phyloP scores from a whole-genome alignment of 2,329 filamentous ascomycete genomes.

The Geosmithia morbida region DNA sequence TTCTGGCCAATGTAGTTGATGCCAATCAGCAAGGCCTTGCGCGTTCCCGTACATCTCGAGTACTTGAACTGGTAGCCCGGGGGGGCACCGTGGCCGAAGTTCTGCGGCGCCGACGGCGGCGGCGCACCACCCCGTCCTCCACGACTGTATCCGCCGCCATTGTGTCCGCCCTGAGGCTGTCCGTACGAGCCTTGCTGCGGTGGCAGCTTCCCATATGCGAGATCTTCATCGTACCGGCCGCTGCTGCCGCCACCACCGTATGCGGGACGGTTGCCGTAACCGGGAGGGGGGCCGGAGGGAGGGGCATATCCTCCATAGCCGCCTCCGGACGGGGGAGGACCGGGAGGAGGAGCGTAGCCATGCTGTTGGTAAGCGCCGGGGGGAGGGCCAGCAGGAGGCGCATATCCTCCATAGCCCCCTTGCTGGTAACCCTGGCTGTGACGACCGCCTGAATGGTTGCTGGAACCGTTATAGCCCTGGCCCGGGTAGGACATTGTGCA shows the following conservation, averaged over 20 bases:
- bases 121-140: slow-evolving; percentile 17
- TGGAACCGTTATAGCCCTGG: slow-evolving; percentile 21
- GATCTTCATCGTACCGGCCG: slow-evolving; percentile 1
- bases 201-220: slow-evolving; percentile 4
- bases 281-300: background rate
- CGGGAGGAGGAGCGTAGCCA: slow-evolving; percentile 2
- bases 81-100: slow-evolving; percentile 55
- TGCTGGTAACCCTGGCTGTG: background rate
- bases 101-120: slow-evolving; percentile 34
- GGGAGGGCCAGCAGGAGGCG: slow-evolving; percentile 10
- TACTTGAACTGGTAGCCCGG: slow-evolving; percentile 60
- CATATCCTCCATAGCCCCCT: slow-evolving; percentile 7
- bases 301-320: background rate
- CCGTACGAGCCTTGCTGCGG: slow-evolving; percentile 6
- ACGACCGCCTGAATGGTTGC: slow-evolving; percentile 7
- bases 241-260: slow-evolving; percentile 8
- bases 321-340: slow-evolving; percentile 4
- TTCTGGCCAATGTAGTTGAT: slow-evolving; percentile 70
- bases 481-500: slow-evolving; percentile 23
- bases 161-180: slow-evolving; percentile 10
- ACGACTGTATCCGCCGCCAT: slow-evolving; percentile 6
- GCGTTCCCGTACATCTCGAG: slow-evolving; percentile 56
- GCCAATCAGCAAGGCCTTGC: slow-evolving; percentile 63
- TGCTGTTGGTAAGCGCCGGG: slow-evolving; percentile 6
- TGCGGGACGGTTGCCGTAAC: slow-evolving; percentile 7